These are phyloP conservation scores for Xylaria intraflava DNA, from an alignment of 495 filamentous ascomycete genomes.

Conservation along the genomic window DNA sequence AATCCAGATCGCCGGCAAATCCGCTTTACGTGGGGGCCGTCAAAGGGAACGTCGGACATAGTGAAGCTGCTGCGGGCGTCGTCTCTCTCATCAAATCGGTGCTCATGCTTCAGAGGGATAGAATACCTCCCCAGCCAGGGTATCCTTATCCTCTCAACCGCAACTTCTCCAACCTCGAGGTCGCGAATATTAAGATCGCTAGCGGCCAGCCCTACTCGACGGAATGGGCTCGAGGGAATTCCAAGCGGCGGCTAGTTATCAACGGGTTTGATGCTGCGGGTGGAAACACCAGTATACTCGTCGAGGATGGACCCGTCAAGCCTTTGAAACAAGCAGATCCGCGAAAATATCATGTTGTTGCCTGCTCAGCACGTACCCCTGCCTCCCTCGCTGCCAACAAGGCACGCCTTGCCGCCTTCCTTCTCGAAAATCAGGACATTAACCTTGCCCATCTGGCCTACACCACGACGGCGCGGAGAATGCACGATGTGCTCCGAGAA, in stretches of 20 bases:
- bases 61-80: constrained; percentile 64
- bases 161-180: no score
- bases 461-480: constrained; percentile 60
- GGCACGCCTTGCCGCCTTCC: constrained; percentile 29
- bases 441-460: constrained; percentile 51
- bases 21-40: constrained; percentile 64
- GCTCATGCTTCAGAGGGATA: constrained; percentile 63
- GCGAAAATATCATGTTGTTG: constrained; percentile 36
- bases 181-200: no score
- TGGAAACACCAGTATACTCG: constrained; percentile 46
- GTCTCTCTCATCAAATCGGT: constrained; percentile 65
- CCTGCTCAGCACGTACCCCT: constrained; percentile 39
- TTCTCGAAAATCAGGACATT: constrained; percentile 33
- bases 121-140: constrained; percentile 70
- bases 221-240: no score
- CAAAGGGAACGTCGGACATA: constrained; percentile 75
- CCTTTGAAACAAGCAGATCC: constrained; percentile 17
- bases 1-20: constrained; percentile 46
- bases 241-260: constrained; percentile 42
- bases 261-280: constrained; percentile 54
- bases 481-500: constrained; percentile 50
- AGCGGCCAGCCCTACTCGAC: no score
- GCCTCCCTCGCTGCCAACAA: constrained; percentile 28
- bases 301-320: constrained; percentile 36
- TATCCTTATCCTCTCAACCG: no score